Evolutionary conservation across 2,329 filamentous ascomycete genomes (phyloP), one percentile per base, ranked within the genome.

Genomic region (Chrysosporium keratinophilum): DNA sequence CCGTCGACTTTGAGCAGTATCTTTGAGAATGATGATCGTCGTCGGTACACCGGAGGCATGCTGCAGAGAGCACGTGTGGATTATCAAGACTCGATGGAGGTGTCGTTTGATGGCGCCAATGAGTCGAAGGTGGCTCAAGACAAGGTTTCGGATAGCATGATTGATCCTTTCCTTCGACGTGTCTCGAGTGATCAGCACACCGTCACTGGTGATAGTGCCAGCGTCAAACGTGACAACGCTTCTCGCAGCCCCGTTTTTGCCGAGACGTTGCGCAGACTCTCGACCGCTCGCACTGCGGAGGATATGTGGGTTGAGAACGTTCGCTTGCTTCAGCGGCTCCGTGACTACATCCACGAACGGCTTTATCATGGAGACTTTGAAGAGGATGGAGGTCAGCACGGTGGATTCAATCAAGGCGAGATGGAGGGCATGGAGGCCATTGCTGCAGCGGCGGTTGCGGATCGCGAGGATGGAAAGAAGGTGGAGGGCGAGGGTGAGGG

Each of bases 261-360:
- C 3, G 28, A 54, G 53, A 3, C 58, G 56, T n/a, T 39, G 51
- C 61, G 65, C 54, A 60, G 57, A 44, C 5, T 15, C 31, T 37
- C 44, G 6, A 43, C 12, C 11, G 28, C 40, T 9, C 31, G 39
- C 9, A 40, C 46, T 19, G 47, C 50, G 9, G 54, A 55, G 23
- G 76, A 79, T 57, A 74, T 78, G 58, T 84, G 80, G 81, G 76
- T 83, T 9, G 78, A 82, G 64, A 82, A 82, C 66, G 79, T 82
- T 52, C 78, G 81, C n/a, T 74, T 80, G 9, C 78, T 84, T 31
- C 80, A 83, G 67, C 73, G 75, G 49, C 72, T 84, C 35, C 74
- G 80, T 42, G 74, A 75, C 17, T 78, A 78, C 65, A 74, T 83
- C 59, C 75, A 76, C 53, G 74, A 78, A 47, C 71, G 77, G 50